phyloP scores from a whole-genome alignment of 169 alveolate species.

The Eimeria sp. region DNA sequence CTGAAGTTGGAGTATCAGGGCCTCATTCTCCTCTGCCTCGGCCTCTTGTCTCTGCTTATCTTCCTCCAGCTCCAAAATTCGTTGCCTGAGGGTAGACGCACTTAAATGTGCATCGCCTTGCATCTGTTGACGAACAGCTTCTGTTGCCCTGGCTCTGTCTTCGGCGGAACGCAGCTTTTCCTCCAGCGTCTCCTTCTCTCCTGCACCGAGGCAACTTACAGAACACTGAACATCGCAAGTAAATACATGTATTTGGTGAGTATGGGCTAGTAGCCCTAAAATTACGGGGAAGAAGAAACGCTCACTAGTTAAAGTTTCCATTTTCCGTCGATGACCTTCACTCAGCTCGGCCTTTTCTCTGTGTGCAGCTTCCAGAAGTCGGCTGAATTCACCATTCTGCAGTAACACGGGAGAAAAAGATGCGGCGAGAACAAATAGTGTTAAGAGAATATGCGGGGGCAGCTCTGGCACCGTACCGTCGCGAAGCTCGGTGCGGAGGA shows the following conservation, averaged over 20 bases:
- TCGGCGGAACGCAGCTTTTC: constrained; percentile 39
- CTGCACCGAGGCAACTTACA: constrained; percentile 10
- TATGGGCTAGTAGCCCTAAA: not conserved
- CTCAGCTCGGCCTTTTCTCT: not conserved
- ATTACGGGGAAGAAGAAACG: not conserved
- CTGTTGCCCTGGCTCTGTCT: constrained; percentile 65
- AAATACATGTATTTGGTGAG: not conserved
- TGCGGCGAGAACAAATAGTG: not conserved
- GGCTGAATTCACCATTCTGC: constrained; percentile 22
- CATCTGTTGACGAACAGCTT: constrained; percentile 51
- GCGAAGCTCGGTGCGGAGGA: not conserved
- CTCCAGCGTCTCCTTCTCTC: constrained; percentile 66
- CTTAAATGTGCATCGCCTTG: constrained; percentile 29
- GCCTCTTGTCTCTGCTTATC: constrained; percentile 63
- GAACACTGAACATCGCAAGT: not conserved
- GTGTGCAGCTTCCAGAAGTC: constrained; percentile 30
- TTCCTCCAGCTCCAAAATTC: constrained; percentile 55
- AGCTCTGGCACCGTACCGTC: not conserved
- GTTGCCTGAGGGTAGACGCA: constrained; percentile 33
- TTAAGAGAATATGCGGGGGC: not conserved
- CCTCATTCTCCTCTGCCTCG: constrained; percentile 79
- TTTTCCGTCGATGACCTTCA: not conserved
- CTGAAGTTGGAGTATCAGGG: constrained; percentile 58
- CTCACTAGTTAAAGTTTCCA: constrained; percentile 31
- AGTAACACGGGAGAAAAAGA: not conserved